Conservation (phyloP, 148 eudicot species). For the Camellia sinensis region DNA sequence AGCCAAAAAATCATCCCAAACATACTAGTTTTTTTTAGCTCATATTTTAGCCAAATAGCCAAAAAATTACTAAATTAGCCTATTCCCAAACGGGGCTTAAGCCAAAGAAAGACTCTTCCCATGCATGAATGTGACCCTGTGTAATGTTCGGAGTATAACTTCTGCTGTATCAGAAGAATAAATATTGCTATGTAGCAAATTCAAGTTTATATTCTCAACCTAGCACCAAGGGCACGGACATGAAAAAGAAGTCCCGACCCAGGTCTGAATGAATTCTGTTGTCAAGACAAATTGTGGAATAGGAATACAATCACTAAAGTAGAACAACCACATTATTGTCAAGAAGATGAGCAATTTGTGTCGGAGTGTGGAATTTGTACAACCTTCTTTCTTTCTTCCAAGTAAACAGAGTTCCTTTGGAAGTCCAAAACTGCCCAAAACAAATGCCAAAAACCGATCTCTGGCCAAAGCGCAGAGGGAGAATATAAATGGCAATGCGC, state of each 20-base stretch:
- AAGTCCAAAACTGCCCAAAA: conserved; percentile 54
- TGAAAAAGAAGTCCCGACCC: neutral
- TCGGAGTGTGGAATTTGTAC: neutral
- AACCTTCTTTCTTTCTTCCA: conserved; percentile 42
- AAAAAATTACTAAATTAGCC: no score
- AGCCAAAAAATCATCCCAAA: no score
- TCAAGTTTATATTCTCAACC: neutral
- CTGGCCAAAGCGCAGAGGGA: conserved; percentile 71
- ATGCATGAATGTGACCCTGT: no score
- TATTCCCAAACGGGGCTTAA: no score
- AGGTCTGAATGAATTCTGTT: neutral
- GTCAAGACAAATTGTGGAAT: neutral
- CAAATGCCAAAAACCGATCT: conserved; percentile 56
- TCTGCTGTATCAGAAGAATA: no score
- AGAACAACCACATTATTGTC: neutral
- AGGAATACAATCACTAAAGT: neutral
- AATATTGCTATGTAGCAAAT: no score
- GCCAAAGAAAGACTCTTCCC: no score
- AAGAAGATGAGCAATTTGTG: neutral
- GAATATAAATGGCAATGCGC: conserved; percentile 44
- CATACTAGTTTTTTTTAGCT: no score
- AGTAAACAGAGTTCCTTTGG: conserved; percentile 36
- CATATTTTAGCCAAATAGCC: no score
- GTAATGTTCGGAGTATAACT: no score
- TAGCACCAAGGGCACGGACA: neutral